A percentile compares a stretch with the other conserved stretches of the same genome.
Conservation (phyloP, 495 filamentous ascomycete genomes). For the Parachaetomium inaequale region DNA sequence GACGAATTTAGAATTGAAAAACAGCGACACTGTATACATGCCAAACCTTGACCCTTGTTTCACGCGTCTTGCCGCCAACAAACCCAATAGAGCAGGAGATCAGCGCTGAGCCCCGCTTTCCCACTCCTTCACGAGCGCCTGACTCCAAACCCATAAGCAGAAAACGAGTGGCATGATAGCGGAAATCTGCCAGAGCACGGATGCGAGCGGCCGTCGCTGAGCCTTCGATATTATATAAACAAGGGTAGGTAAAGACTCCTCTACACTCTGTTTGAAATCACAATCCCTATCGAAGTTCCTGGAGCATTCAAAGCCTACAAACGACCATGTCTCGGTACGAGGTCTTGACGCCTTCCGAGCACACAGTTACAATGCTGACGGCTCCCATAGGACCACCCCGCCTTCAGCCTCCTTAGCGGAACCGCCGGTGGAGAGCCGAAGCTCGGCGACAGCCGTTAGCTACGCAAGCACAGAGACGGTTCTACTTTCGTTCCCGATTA, state of each 20-base stretch:
- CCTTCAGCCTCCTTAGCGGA: background rate
- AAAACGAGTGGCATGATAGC: background rate
- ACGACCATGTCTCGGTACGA: background rate
- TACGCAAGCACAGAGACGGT: background rate
- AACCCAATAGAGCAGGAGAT: background rate
- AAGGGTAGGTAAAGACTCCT: background rate
- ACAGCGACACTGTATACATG: too few species aligned
- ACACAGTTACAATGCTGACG: background rate
- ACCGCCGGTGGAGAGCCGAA: background rate
- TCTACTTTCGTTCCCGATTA: background rate
- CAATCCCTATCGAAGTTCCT: background rate
- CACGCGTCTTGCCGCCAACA: too few species aligned
- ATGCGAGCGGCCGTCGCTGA: too few species aligned
- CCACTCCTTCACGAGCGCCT: background rate
- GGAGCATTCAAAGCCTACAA: constrained; percentile 1
- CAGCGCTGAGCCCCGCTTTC: constrained; percentile 4
- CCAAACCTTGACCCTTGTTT: too few species aligned
- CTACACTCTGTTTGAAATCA: background rate
- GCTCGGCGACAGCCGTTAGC: background rate
- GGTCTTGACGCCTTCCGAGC: background rate
- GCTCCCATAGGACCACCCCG: constrained; percentile 1
- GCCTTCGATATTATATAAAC: too few species aligned
- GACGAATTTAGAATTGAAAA: too few species aligned
- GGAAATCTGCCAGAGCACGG: background rate
- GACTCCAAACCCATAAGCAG: background rate